Conservation (phyloP, 352 stramenopile species). For the Phytopythium boreale region DNA sequence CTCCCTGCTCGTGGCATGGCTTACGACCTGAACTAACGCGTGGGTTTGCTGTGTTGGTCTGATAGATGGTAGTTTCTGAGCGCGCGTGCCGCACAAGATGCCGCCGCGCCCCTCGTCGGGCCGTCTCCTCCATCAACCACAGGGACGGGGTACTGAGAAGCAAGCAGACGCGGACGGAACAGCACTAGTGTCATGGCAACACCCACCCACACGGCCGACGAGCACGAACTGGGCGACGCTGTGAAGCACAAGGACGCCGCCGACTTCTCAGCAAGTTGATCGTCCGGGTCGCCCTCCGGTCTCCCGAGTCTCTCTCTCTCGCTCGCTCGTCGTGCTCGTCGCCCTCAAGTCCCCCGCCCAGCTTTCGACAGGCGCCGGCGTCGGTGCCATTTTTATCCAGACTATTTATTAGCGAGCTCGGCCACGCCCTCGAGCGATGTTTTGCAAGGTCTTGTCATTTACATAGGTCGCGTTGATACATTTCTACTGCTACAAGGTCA, state of each 20-base stretch:
- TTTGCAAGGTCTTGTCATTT: not conserved
- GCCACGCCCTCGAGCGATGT: too few relatives aligned
- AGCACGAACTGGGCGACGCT: too few relatives aligned
- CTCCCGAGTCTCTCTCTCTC: too few relatives aligned
- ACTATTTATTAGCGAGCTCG: constrained; percentile 1
- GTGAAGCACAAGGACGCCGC: too few relatives aligned
- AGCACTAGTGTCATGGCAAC: too few relatives aligned
- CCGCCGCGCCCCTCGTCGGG: not conserved
- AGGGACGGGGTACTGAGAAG: not conserved
- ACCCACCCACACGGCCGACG: too few relatives aligned
- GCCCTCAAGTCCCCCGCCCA: too few relatives aligned
- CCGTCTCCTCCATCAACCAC: not conserved
- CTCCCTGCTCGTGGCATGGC: not conserved
- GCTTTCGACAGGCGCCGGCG: too few relatives aligned
- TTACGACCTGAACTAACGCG: not conserved
- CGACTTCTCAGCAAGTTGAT: too few relatives aligned
- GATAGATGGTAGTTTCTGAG: constrained; percentile 32
- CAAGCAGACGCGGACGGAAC: too few relatives aligned
- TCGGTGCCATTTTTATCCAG: not conserved
- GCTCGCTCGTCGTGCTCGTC: not conserved
- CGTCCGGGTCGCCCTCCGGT: too few relatives aligned
- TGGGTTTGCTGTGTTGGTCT: not conserved
- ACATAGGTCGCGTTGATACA: not conserved
- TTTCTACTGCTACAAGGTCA: constrained; percentile 2
- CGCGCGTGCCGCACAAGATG: too few relatives aligned